Base-by-base conservation (phyloP, 176 grass and related monocot genomes). In the Aegilops tauschii region DNA sequence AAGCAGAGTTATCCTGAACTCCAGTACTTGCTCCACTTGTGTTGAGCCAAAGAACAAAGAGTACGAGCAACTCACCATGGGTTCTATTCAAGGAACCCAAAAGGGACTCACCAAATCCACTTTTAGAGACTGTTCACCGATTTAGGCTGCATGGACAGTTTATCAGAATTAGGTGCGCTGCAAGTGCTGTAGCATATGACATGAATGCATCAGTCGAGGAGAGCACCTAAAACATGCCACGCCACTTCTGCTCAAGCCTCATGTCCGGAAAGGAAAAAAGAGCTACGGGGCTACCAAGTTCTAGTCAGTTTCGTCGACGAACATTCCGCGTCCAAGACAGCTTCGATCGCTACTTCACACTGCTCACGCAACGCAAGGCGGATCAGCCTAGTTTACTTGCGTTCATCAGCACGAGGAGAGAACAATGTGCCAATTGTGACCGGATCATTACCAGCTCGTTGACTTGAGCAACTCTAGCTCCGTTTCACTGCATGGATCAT, bases 101-200 rank as follows among this genome's bases (percentile, higher is more conserved):
- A 76, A 28, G 27, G 45, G 61, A 9, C 44, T 54, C 56, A 72
- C 36, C 76, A 14, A 76, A 78, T 29, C 67, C 44, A 28, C 83
- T 69, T 90, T 69, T 50, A 2, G 8, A n/a, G 4, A 23, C 17
- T 76, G 67, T 56, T 78, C 30, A 62, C 81, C 20, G 77, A 29
- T 44, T 81, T 77, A 37, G 83, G 61, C 32, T 32, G 1, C 3
- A 56, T 40, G 14, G 3, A 31, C 68, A 3, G 68, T 18, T 56
- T 42, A 73, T 73, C 23, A 59, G 29, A 79, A 42, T 80, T 85
- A 75, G 82, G 44, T 77, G 35, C 6, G 20, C 18, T 85, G 58
- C 17, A 71, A 65, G 50, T 52, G 17, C 45, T 47, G 29, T 66
- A 42, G 40, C 12, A 47, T 13, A 47, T 47, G 44, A 25, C 80